These are phyloP conservation scores for Colletotrichum musicola DNA, from an alignment of 2,329 filamentous ascomycete genomes.

Conservation along the genomic window DNA sequence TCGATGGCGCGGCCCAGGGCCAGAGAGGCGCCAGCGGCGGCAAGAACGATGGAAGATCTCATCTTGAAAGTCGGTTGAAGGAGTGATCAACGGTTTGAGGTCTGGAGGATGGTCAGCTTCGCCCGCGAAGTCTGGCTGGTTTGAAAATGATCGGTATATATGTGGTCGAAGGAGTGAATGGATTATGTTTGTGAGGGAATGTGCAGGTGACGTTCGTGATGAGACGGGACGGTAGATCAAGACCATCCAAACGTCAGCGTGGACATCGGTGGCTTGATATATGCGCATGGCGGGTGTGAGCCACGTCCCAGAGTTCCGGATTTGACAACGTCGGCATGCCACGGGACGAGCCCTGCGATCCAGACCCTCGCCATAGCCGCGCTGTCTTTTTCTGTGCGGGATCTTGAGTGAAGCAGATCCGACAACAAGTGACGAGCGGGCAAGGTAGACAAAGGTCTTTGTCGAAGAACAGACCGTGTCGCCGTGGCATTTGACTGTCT, in stretches of 20 bases:
- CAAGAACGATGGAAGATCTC: slow-evolving; percentile 63
- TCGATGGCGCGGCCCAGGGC: slow-evolving; percentile 59
- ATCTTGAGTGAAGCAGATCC: neutral
- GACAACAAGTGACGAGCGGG: neutral
- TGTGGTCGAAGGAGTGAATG: slow-evolving; percentile 4
- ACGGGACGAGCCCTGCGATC: slow-evolving; percentile 7
- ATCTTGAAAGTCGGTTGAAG: slow-evolving; percentile 51
- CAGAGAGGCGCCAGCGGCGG: slow-evolving; percentile 59
- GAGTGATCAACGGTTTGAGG: slow-evolving; percentile 22
- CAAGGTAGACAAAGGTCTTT: slow-evolving; percentile 18
- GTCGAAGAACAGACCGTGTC: slow-evolving; percentile 13
- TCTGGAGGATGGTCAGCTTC: slow-evolving; percentile 40
- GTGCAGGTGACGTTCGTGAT: slow-evolving; percentile 7
- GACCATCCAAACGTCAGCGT: neutral
- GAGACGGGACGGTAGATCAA: slow-evolving; percentile 1
- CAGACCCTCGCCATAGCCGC: neutral
- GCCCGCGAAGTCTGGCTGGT: slow-evolving; percentile 31
- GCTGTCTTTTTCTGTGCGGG: slow-evolving; percentile 14
- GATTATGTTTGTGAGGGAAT: neutral
- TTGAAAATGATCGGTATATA: neutral
- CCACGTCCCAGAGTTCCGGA: neutral
- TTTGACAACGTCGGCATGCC: neutral
- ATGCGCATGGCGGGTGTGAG: neutral
- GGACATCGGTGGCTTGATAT: slow-evolving; percentile 22
- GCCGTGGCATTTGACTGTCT: slow-evolving; percentile 27